phyloP scores from a whole-genome alignment of 2,329 filamentous ascomycete genomes.

The Fusarium armeniacum region DNA sequence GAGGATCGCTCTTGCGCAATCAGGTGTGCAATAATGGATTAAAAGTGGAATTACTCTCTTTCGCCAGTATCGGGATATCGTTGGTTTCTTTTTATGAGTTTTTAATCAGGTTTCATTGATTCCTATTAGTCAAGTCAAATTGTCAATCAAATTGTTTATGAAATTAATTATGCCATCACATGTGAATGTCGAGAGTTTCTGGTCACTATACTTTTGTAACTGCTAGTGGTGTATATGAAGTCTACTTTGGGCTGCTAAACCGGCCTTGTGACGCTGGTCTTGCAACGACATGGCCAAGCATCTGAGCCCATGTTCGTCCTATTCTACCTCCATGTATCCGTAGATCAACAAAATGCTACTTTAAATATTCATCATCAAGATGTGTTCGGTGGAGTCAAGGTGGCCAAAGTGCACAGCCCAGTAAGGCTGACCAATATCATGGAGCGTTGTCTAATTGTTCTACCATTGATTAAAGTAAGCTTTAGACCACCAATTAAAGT shows the following conservation, averaged over 20 bases:
- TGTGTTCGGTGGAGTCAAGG: not conserved
- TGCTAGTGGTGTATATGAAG: not conserved
- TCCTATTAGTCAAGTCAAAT: constrained; percentile 5
- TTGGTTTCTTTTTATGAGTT: constrained; percentile 36
- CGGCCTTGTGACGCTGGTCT: not conserved
- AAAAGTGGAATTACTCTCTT: constrained; percentile 52
- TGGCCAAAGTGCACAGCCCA: constrained; percentile 1
- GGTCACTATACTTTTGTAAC: not conserved
- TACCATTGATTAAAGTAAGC: not conserved
- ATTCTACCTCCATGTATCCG: not conserved
- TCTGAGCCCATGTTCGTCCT: not conserved
- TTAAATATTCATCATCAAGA: not conserved
- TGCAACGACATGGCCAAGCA: not conserved
- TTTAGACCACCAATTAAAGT: not conserved
- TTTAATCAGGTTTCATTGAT: constrained; percentile 40
- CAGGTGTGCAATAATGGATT: constrained; percentile 53
- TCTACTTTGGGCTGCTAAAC: no score
- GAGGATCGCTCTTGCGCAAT: constrained; percentile 63
- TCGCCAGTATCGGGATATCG: constrained; percentile 43
- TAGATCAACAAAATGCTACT: not conserved
- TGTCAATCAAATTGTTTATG: constrained; percentile 26
- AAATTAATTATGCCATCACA: not conserved
- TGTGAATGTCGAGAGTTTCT: not conserved
- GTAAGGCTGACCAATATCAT: constrained; percentile 14
- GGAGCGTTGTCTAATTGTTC: not conserved